Evolutionary conservation across 2,329 filamentous ascomycete genomes (phyloP), one percentile per base, ranked within the genome.

Genomic region (Aspergillus sp.): DNA sequence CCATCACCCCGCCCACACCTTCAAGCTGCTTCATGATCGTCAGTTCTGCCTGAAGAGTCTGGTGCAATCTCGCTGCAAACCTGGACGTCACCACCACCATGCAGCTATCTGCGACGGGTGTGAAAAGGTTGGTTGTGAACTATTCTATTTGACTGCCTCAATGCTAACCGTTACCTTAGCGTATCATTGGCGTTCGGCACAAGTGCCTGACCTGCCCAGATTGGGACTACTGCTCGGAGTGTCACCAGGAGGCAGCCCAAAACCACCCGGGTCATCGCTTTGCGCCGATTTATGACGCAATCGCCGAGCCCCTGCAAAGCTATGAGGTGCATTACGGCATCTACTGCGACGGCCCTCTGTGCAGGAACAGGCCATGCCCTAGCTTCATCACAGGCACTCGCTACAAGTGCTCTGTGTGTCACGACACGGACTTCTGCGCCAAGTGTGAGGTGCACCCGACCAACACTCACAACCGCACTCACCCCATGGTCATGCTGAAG

Each of bases 201-300:
- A 99, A 99, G 84, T 99, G 95, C 76, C 83, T 98, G 65, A 89
- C 92, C 74, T 99, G 95, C 81, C 95, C 96, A 47, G 95, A 99
- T 77, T 99, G 92, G 90, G 95, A 99, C 72, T 98, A 91, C 80
- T 99, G 95, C 82, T 84, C 85, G 23, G 81, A 86, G 8, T 99
- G 96, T 78, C 77, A 91, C 60, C 79, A 83, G 69, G 86, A 84
- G 66, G 89, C 91, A 48, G 77, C 79, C 62, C 83, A 87, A 69
- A 87, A 85, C 53, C 96, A 99, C 75, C 87, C 91, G 17, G 84
- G 85, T 58, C 95, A 99, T 77, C 90, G 93, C 67, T 98, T 99
- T 73, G 91, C 91, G 12, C 87, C 92, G 45, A 85, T 99, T 67
- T 97, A 95, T 71, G 90, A 92, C 69, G 86, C 89, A 19, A 82